Conservation (phyloP, 371 early-diverging fungal genomes). For the Dipsacomyces acuminosporus region DNA sequence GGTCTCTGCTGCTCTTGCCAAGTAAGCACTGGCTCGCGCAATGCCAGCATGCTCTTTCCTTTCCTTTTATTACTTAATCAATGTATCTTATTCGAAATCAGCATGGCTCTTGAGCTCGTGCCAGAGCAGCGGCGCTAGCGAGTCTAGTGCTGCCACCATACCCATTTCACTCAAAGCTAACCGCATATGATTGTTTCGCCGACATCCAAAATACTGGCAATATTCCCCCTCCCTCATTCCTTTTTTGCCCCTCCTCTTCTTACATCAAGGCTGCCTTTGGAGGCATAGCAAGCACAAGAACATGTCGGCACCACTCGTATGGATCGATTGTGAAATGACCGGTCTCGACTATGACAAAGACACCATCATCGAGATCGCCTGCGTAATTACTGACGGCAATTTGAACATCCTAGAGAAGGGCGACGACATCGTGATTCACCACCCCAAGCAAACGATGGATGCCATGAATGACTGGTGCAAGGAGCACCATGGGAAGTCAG, state of each 20-base stretch:
- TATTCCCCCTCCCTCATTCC: no score
- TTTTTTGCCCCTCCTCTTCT: no score
- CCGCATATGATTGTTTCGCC: no score
- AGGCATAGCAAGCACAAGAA: no score
- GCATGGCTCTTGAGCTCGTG: no score
- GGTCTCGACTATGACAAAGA: conserved; percentile 56
- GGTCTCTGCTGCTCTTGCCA: conserved; percentile 29
- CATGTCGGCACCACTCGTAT: conserved; percentile 68
- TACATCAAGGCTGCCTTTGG: no score
- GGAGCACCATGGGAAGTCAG: conserved; percentile 83
- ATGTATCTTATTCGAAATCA: not conserved
- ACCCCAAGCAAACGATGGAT: conserved; percentile 71
- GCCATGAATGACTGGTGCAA: conserved; percentile 90
- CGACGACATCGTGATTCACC: conserved; percentile 76
- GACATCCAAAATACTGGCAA: no score
- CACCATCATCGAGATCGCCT: conserved; percentile 82
- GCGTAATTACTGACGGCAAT: conserved; percentile 79
- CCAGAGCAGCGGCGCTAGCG: no score
- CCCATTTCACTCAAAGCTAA: no score
- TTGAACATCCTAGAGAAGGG: conserved; percentile 78
- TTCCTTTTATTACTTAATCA: not conserved
- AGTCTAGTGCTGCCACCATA: no score
- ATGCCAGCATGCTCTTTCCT: not conserved
- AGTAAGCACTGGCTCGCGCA: no score
- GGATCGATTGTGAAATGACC: conserved; percentile 88